Base-by-base conservation (phyloP, 148 eudicot genomes). In the Cornus florida region DNA sequence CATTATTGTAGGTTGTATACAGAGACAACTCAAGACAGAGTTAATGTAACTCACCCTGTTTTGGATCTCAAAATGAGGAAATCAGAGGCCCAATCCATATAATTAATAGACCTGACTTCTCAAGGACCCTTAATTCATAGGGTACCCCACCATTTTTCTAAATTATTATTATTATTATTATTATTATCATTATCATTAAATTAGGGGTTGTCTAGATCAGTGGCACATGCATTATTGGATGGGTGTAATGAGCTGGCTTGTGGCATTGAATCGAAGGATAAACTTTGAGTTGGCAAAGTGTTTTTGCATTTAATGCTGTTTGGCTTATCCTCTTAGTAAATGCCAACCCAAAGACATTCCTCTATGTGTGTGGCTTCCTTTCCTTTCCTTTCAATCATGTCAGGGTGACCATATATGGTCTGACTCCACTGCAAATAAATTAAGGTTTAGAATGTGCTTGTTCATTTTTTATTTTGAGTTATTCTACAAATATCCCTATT, bases 231-330 rank as follows among this genome's bases (percentile, higher is more conserved):
- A 67, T 67, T 24, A 67, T 67, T 67, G 33, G 35, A 67, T 67
- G 22, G 6, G 69, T 5, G 1, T 28, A 28, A 23, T 67, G 32
- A 67, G 69, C 33, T 67, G 35, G 69, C 35, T 67, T 67, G 69
- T 67, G 69, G 3, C 33, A 67, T 67, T 28, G 35, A 67, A 67
- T 7, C 24, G 7, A 65, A 4, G 32, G 48, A 65, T 1, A 10
- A 28, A 0, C 24, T 28, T 67, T 67, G 69, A 67, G 69, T 67
- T 67, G 69, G 69, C 69, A 22, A 23, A 10, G 9, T 66, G 69
- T n/a, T 66, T 28, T 66, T 24, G 33, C 69, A 67, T 67, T 67
- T 23, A 67, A 67, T 67, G 69, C 69, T 24, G 69, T 67, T 67
- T 67, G 69, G 69, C 11, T 67, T 67, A 67, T 67, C 69, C 16